Base-by-base conservation (phyloP, 2,329 filamentous ascomycete genomes). In the Ophiocordyceps unilateralis region DNA sequence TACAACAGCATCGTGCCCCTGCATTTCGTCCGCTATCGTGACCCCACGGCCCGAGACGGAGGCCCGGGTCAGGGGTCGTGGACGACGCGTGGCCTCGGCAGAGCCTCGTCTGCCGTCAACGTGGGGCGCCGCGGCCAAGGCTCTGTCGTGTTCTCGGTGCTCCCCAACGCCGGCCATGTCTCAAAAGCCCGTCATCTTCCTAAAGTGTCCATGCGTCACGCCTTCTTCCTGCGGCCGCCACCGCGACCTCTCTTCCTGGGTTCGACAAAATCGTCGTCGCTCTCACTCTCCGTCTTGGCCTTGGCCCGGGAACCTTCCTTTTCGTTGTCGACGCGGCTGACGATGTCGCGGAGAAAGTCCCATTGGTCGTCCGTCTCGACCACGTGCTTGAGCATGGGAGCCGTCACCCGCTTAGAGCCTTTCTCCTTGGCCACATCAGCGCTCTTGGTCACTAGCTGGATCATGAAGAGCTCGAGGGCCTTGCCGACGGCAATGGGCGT, bases 381-480 rank as follows among this genome's bases (percentile, higher is more conserved):
- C 11, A 91, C 89, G 48, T 84, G 78, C 66, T 96, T 96, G 50
- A 98, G 72, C 72, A 96, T 93, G 44, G 80, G 72, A 2, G 88
- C 85, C 15, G 86, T 87, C 50, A 98, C 84, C 49, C 88, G 78
- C 65, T 94, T 95, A 0, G 85, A 88, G 48, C 81, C 83, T 58
- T 83, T 85, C 47, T 81, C 74, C 51, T 76, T 78, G 41, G 91
- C 89, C 51, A 94, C 79, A 42, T 82, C 76, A 40, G 91, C 87
- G 45, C 88, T 87, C 58, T 88, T 89, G 23, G 80, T 80, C 47
- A 96, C 89, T 44, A 98, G 72, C 37, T 85, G 81, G 48, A 96
- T 86, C 91, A 98, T 98, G 59, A 98, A 98, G 9, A 98, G 72
- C 64, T 98, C 91, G 7, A 98, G 72, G 15, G 91, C 91, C 67